Conservation (phyloP, 768 basidiomycete genomes). For the Calocybe cyanea region DNA sequence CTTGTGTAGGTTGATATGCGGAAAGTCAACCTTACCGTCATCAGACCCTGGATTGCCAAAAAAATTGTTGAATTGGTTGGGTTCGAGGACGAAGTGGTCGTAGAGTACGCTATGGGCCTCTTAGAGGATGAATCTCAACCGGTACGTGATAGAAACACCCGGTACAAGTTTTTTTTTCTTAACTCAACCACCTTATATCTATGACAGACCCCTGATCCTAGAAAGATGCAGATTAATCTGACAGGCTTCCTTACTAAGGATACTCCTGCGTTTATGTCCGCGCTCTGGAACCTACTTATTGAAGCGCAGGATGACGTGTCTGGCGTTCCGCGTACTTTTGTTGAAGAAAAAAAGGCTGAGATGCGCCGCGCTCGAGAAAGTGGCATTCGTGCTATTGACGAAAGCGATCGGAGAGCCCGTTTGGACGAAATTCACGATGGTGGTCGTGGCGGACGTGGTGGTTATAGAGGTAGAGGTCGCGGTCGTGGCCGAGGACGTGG, state of each 20-base stretch:
- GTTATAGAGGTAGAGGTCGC: conserved; percentile 50
- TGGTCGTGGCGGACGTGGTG: conserved; percentile 45
- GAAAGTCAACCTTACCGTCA: conserved; percentile 90
- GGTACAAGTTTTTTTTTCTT: background rate
- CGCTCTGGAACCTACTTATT: conserved; percentile 87
- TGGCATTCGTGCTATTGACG: conserved; percentile 63
- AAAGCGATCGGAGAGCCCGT: conserved; percentile 62
- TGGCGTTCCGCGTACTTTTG: conserved; percentile 85
- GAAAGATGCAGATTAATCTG: conserved; percentile 93
- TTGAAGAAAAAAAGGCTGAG: conserved; percentile 91
- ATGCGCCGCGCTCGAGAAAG: conserved; percentile 67
- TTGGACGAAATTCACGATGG: conserved; percentile 66
- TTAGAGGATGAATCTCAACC: conserved; percentile 82
- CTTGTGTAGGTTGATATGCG: conserved; percentile 79
- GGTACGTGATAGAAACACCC: conserved; percentile 40
- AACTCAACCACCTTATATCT: too few species aligned
- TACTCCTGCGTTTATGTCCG: conserved; percentile 82
- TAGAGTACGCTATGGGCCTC: conserved; percentile 94
- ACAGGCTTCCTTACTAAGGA: conserved; percentile 90
- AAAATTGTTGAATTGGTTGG: conserved; percentile 88
- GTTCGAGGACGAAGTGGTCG: conserved; percentile 94
- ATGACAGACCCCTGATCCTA: conserved; percentile 79
- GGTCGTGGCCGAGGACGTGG: conserved; percentile 52
- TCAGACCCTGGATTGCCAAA: conserved; percentile 94
- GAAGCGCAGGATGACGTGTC: conserved; percentile 88